phyloP scores from a whole-genome alignment of 2,329 filamentous ascomycete genomes.

The Fusarium clavum region DNA sequence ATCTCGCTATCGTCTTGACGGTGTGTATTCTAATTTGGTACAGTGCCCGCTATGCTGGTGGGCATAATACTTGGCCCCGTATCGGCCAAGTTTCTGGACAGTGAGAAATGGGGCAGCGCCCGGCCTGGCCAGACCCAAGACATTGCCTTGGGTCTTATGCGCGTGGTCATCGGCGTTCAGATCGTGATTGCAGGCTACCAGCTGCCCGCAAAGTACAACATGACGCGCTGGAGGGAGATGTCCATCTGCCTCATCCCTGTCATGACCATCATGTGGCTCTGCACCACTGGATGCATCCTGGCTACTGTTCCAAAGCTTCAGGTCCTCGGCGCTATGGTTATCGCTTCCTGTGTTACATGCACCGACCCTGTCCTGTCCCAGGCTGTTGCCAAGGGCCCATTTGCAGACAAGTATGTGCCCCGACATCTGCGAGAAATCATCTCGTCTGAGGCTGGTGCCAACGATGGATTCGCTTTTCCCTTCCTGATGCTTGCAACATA shows the following conservation, averaged over 20 bases:
- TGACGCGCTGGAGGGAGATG: conserved; percentile 63
- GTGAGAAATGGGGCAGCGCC: conserved; percentile 45
- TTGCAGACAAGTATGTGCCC: conserved; percentile 71
- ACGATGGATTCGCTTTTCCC: conserved; percentile 72
- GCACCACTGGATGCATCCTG: conserved; percentile 66
- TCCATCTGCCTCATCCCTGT: conserved; percentile 66
- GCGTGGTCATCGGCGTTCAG: conserved; percentile 72
- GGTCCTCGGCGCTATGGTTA: conserved; percentile 65
- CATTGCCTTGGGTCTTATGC: conserved; percentile 62
- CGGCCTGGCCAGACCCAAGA: conserved; percentile 48
- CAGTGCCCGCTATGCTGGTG: conserved; percentile 66
- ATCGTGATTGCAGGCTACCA: conserved; percentile 73
- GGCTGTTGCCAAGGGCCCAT: conserved; percentile 46
- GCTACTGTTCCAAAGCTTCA: conserved; percentile 66
- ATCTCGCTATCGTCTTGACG: neutral
- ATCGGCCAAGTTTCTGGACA: conserved; percentile 64
- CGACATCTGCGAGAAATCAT: conserved; percentile 70
- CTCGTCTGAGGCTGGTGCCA: conserved; percentile 70
- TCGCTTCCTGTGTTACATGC: conserved; percentile 70
- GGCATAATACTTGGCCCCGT: conserved; percentile 67
- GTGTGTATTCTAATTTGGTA: neutral
- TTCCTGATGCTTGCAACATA: conserved; percentile 60
- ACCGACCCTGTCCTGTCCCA: conserved; percentile 54
- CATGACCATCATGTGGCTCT: conserved; percentile 73
- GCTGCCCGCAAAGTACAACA: conserved; percentile 67